Evolutionary conservation across 2,329 filamentous ascomycete species (phyloP).

Genomic region (Fonsecaea erecta): DNA sequence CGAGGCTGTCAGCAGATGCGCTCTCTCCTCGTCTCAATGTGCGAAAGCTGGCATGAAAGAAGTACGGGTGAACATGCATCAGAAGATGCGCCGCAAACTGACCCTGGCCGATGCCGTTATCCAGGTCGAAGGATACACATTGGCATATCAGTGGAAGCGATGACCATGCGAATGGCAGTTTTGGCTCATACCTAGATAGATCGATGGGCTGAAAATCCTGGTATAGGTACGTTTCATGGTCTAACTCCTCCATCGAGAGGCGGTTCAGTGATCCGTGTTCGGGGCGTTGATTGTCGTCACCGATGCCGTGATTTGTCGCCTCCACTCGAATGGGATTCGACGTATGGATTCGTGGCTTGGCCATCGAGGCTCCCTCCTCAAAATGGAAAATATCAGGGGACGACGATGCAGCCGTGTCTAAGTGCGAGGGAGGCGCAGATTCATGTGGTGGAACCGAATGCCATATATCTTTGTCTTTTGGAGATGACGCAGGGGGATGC

Average conservation of each 20-base stretch:
- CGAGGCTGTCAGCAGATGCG: slow-evolving; percentile 20
- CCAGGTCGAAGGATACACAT: slow-evolving; percentile 35
- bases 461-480: slow-evolving; percentile 13
- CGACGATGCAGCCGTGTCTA: slow-evolving; percentile 25
- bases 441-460: slow-evolving; percentile 10
- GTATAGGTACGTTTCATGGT: slow-evolving; percentile 27
- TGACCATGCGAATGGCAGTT: slow-evolving; percentile 36
- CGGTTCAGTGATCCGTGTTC: neutral
- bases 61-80: slow-evolving; percentile 51
- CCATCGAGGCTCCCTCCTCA: slow-evolving; percentile 15
- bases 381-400: slow-evolving; percentile 33
- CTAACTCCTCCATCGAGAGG: slow-evolving; percentile 31
- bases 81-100: slow-evolving; percentile 55
- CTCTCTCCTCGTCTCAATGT: slow-evolving; percentile 6
- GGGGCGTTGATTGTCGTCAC: neutral
- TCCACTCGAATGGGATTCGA: slow-evolving; percentile 28
- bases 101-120: slow-evolving; percentile 51
- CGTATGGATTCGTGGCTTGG: slow-evolving; percentile 32
- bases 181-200: slow-evolving; percentile 34
- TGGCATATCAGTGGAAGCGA: slow-evolving; percentile 36
- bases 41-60: slow-evolving; percentile 41
- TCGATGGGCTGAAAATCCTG: slow-evolving; percentile 38
- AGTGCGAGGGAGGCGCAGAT: slow-evolving; percentile 12
- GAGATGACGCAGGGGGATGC: neutral
- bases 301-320: neutral